Evolutionary conservation across 2,329 filamentous ascomycete species (phyloP).

Genomic region (Colletotrichum sublineola): DNA sequence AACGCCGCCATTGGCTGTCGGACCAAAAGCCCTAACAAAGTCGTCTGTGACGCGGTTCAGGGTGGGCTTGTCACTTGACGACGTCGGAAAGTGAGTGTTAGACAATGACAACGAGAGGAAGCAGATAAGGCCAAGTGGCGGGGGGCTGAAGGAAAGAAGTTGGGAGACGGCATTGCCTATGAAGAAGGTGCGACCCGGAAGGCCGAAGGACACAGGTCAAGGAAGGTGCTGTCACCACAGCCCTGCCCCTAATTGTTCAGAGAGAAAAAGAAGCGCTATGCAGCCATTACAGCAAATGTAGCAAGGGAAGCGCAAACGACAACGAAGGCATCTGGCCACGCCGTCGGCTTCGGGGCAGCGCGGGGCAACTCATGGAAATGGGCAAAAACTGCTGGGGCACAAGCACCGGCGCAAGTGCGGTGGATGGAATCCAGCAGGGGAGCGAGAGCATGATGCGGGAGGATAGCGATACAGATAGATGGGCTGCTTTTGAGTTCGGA

Average conservation of each 20-base stretch:
- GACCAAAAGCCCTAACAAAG: no score
- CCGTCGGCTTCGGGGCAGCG: neutral
- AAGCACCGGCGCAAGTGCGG: conserved; percentile 10
- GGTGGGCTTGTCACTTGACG: conserved; percentile 10
- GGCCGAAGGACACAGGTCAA: neutral
- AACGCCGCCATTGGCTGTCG: conserved; percentile 39
- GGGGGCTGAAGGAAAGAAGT: neutral
- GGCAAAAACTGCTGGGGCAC: conserved; percentile 14
- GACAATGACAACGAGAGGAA: no score
- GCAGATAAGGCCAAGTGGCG: neutral
- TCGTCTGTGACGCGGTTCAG: neutral
- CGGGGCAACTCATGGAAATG: neutral
- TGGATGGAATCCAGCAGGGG: neutral
- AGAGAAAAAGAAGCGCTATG: neutral
- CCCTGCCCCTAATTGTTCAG: no score
- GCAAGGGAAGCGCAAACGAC: neutral
- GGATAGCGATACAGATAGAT: neutral
- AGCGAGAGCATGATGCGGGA: neutral
- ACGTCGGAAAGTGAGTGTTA: neutral
- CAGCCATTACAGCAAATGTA: neutral
- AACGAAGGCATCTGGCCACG: neutral
- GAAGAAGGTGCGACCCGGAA: conserved; percentile 7
- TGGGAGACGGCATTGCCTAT: neutral
- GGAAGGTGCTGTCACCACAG: neutral
- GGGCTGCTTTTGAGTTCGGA: conserved; percentile 8